phyloP scores from a whole-genome alignment of 805 yeast genomes.

The Wickerhamomyces chaumierensis region DNA sequence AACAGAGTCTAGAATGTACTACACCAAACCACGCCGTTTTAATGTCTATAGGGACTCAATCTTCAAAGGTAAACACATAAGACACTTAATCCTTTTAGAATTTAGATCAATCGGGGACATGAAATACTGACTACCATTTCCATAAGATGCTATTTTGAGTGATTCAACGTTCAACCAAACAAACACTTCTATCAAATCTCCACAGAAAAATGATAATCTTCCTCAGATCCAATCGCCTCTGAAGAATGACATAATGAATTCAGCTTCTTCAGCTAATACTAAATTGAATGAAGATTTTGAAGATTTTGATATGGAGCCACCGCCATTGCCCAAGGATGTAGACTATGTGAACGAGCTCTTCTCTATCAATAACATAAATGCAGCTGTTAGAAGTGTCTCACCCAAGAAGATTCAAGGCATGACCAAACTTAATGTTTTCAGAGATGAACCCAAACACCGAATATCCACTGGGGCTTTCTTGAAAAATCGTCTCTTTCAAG shows the following conservation, averaged over 20 bases:
- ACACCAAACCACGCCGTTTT: slow-evolving; percentile 6
- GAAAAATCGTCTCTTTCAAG: too few species aligned
- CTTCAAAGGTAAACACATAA: slow-evolving; percentile 7
- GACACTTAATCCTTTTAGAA: not conserved
- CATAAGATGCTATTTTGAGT: not conserved
- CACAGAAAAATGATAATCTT: not conserved
- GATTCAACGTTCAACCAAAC: not conserved
- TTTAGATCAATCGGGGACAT: too few species aligned
- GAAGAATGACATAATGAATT: too few species aligned
- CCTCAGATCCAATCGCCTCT: not conserved
- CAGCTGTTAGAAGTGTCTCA: slow-evolving; percentile 6
- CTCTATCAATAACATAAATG: slow-evolving; percentile 6
- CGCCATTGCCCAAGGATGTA: not conserved
- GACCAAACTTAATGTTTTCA: not conserved
- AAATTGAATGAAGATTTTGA: not conserved
- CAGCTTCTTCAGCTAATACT: too few species aligned
- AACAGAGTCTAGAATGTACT: not conserved
- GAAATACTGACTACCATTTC: not conserved
- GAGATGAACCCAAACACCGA: not conserved
- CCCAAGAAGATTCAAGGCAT: slow-evolving; percentile 4
- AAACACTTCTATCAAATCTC: not conserved
- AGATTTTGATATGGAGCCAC: not conserved
- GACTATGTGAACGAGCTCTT: slow-evolving; percentile 7
- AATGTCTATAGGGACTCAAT: slow-evolving; percentile 15
- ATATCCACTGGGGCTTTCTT: not conserved